Evolutionary conservation across 768 basidiomycete genomes (phyloP).

Genomic region (Polyporus arcularius): DNA sequence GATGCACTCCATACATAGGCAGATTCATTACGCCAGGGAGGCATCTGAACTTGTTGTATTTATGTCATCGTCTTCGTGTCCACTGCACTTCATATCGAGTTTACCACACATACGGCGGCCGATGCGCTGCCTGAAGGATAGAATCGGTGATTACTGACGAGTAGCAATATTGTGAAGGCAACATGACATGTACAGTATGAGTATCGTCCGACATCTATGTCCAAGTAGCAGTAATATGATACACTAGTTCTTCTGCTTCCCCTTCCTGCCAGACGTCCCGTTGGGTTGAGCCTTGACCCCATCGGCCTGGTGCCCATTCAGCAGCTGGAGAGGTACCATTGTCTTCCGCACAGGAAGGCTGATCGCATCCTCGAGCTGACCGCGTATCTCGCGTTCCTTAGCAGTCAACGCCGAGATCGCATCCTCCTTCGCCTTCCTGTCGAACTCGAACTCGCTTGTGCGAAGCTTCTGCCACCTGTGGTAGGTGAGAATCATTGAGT

Average conservation of each 20-base stretch:
- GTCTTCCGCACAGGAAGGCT: slow-evolving; percentile 25
- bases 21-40: slow-evolving; percentile 40
- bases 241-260: slow-evolving; percentile 49
- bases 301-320: slow-evolving; percentile 28
- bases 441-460: slow-evolving; percentile 67
- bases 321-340: slow-evolving; percentile 10
- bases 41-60: slow-evolving; percentile 20
- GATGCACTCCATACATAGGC: slow-evolving; percentile 28
- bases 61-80: slow-evolving; percentile 16
- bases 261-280: slow-evolving; percentile 35
- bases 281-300: slow-evolving; percentile 45
- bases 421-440: slow-evolving; percentile 75
- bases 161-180: not conserved
- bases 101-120: slow-evolving; percentile 7
- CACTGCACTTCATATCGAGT: slow-evolving; percentile 7
- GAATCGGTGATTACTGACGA: not conserved
- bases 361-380: slow-evolving; percentile 72
- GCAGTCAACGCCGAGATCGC: slow-evolving; percentile 66
- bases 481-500: slow-evolving; percentile 5
- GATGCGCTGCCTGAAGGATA: not conserved
- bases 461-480: slow-evolving; percentile 81
- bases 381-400: slow-evolving; percentile 77
- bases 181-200: not conserved
- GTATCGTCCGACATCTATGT: not conserved
- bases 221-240: not conserved